Evolutionary conservation across 2,329 filamentous ascomycete genomes (phyloP).

Genomic region (Stachybotrys echinatus): DNA sequence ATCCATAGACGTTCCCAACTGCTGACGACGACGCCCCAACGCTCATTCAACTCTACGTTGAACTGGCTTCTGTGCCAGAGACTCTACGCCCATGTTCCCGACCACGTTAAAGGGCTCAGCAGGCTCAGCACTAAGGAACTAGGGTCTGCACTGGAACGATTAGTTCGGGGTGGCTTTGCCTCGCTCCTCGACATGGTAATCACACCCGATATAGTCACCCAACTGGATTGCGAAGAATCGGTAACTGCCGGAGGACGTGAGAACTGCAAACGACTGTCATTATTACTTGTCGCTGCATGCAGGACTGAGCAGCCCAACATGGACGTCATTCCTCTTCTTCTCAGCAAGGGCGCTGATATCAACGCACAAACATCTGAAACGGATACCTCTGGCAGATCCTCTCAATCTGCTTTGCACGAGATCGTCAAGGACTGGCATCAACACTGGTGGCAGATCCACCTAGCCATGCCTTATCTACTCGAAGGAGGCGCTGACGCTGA

Average conservation of each 20-base stretch:
- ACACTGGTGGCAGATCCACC: conserved; percentile 3
- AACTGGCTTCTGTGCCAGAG: background rate
- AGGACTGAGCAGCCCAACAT: background rate
- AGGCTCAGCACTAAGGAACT: background rate
- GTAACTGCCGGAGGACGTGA: too few relatives aligned
- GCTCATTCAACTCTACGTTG: too few relatives aligned
- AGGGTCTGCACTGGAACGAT: too few relatives aligned
- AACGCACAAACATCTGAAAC: background rate
- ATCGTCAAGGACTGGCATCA: background rate
- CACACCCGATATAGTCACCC: too few relatives aligned
- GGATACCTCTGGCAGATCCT: too few relatives aligned
- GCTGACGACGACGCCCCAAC: too few relatives aligned
- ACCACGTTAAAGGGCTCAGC: background rate
- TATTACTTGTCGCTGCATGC: background rate
- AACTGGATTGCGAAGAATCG: too few relatives aligned
- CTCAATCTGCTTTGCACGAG: background rate
- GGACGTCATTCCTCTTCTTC: background rate
- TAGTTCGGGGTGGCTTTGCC: too few relatives aligned
- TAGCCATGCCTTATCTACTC: conserved; percentile 4
- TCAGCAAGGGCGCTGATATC: background rate
- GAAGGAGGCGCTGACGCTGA: background rate
- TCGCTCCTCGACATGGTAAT: too few relatives aligned
- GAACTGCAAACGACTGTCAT: too few relatives aligned
- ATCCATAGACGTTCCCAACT: background rate
- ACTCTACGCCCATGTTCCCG: background rate